A percentile compares a stretch with the other conserved stretches of the same genome.
Conservation (phyloP, 2,329 filamentous ascomycete genomes). For the Fusarium odoratissimum region DNA sequence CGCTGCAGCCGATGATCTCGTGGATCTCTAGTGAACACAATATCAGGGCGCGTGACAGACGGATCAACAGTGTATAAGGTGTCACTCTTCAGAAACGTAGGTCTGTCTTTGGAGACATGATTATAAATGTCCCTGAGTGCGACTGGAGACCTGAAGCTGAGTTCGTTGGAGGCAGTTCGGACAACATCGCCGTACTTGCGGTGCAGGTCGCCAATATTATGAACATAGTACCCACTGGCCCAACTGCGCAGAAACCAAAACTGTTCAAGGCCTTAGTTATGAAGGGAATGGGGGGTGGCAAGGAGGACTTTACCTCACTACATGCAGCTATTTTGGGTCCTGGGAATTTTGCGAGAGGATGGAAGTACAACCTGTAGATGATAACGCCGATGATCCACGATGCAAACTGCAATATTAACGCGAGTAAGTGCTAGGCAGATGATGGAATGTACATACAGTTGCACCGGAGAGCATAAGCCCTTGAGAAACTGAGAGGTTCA, state of each 20-base stretch:
- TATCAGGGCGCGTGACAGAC: neutral
- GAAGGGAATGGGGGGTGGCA: accelerated
- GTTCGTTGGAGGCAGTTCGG: conserved; percentile 30
- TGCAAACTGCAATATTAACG: neutral
- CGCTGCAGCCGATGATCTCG: conserved; percentile 17
- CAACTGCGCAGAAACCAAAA: conserved; percentile 2
- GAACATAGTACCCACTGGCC: neutral
- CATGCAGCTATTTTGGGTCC: conserved; percentile 37
- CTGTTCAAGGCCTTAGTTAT: neutral
- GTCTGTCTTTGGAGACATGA: conserved; percentile 12
- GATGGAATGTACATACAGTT: neutral
- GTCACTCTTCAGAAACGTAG: conserved; percentile 16
- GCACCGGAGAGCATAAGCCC: neutral
- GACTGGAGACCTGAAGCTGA: conserved; percentile 15
- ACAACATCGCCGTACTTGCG: conserved; percentile 37
- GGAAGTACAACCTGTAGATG: conserved; percentile 29
- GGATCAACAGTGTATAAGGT: conserved; percentile 13
- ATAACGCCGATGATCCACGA: neutral
- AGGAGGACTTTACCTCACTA: conserved; percentile 9
- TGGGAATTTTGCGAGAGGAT: conserved; percentile 38
- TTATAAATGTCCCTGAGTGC: conserved; percentile 38
- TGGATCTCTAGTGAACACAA: conserved; percentile 11
- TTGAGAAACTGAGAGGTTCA: neutral
- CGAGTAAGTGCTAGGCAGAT: accelerated
- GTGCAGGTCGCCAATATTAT: neutral